Evolutionary conservation across 495 filamentous ascomycete species (phyloP), one percentile per base, ranked within the genome.

Genomic region (Penicillium desertorum): DNA sequence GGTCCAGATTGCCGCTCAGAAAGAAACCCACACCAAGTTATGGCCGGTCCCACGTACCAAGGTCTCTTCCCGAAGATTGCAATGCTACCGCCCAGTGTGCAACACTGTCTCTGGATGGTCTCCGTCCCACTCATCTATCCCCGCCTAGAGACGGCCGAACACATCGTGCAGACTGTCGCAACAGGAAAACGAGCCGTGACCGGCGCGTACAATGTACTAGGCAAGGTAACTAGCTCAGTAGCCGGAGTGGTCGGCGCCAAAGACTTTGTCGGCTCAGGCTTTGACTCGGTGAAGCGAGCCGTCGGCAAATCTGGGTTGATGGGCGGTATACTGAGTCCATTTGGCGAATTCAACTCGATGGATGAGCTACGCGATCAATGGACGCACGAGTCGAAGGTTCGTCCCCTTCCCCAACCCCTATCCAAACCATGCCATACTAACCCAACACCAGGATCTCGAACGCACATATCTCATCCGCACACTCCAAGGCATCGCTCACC

Each of bases 31-130:
- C 85, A 87, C 57, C 92, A 96, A 61, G 93, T 98, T 45, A 86
- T 98, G 79, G 94, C 93, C 4, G 94, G 94, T 7, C 91, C 94
- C 45, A 97, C 94, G 4, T 98, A 98, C 66, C 94, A 98, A 70
- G 94, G 94, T 36, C 75, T 98, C 6, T 98, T 98, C 76, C 94
- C 94, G 27, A 97, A 96, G 67, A 82, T 98, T 7, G 95, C 92
- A 8, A 87, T 88, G 67, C 77, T 98, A n/a, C 94, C 94, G 2
- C 86, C 89, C 0, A 89, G 86, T 57, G 92, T 98, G 5, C 94
- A 98, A 70, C 94, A 98, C 67, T 96, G 91, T 67, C 86, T 98
- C 46, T 91, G 90, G 87, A 95, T 98, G 88, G 64, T 96, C 22
- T 86, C 92, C 0, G 89, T 96, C 32, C 94, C 94, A 0, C 66